phyloP scores from a whole-genome alignment of 1,284 basidiomycete genomes.

The Cerioporus squamosus region DNA sequence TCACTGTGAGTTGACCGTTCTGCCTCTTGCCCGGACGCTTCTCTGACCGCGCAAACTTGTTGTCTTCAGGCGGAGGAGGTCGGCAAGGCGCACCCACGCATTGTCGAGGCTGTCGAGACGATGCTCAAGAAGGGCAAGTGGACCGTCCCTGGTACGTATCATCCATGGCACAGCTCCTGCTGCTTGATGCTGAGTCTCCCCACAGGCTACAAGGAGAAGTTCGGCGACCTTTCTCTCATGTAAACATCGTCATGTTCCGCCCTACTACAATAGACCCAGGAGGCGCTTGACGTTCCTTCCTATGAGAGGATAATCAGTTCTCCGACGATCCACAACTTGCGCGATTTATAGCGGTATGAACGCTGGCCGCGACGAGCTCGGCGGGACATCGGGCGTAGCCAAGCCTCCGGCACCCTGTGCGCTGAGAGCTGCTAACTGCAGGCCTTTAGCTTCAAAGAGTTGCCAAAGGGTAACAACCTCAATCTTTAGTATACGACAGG shows the following conservation, averaged over 20 bases:
- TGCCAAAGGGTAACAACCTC: background rate
- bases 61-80: conserved; percentile 81
- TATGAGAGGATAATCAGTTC: background rate
- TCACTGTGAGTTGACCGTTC: conserved; percentile 69
- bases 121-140: conserved; percentile 99
- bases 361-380: too few species aligned
- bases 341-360: too few species aligned
- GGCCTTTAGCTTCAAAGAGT: background rate
- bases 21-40: too few species aligned
- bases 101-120: conserved; percentile 91
- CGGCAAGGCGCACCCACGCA: conserved; percentile 90
- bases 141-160: conserved; percentile 85
- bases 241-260: conserved; percentile 45
- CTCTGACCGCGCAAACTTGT: background rate
- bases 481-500: conserved; percentile 16
- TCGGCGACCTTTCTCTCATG: conserved; percentile 89
- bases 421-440: background rate
- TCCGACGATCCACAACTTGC: background rate
- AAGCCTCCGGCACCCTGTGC: too few species aligned
- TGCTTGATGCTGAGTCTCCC: conserved; percentile 12
- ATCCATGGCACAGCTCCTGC: background rate
- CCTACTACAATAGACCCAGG: conserved; percentile 26
- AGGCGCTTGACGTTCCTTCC: conserved; percentile 22
- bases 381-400: too few species aligned
- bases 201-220: conserved; percentile 90